Base-by-base conservation (phyloP, 2,329 filamentous ascomycete species). In the Sporothrix luriei region DNA sequence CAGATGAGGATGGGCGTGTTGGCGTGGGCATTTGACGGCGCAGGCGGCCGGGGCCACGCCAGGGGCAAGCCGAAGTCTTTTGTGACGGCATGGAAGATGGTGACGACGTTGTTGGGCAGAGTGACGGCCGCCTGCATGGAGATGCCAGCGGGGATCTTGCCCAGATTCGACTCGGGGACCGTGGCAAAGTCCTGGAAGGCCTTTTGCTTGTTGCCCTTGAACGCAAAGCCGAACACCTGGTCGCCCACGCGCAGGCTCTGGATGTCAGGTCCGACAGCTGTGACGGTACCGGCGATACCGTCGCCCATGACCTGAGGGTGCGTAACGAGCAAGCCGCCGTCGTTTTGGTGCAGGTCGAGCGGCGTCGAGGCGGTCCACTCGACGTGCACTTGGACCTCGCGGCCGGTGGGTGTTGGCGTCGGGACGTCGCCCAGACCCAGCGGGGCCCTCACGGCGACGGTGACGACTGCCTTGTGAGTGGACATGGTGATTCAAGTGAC, bases 321-420 rank as follows among this genome's bases (percentile, higher is more conserved):
- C 38, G 79, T 74, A 13, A 88, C 80, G 14, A 88, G 75, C 0
- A 90, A 78, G 0, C 85, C 86, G 48, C 87, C 86, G 73, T 89
- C 86, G 57, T 85, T 84, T 70, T 86, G 83, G 76, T 90, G 88
- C 6, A 90, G 78, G 73, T 90, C 86, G 0, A 90, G 78, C 0
- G 88, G 88, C 0, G 85, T 87, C 0, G 87, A 88, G 2, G 86
- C 83, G 1, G 85, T 87, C 84, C 85, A 90, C 70, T 83, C 78
- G 11, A 87, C 83, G 33, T 80, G 82, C 52, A 90, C 77, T 19
- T 83, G 80, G 46, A 88, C 82, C 76, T 90, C 83, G 48, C 83
- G 80, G 0, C 76, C 74, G 1, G 73, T 71, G 0, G 83, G 83
- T 5, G 76, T 66, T 48, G 76, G 51, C 16, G 77, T 79, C 4